Evolutionary conservation across 208 protist species (phyloP), one percentile per base, ranked within the genome.

Genomic region (Wallacemonas collosoma): DNA sequence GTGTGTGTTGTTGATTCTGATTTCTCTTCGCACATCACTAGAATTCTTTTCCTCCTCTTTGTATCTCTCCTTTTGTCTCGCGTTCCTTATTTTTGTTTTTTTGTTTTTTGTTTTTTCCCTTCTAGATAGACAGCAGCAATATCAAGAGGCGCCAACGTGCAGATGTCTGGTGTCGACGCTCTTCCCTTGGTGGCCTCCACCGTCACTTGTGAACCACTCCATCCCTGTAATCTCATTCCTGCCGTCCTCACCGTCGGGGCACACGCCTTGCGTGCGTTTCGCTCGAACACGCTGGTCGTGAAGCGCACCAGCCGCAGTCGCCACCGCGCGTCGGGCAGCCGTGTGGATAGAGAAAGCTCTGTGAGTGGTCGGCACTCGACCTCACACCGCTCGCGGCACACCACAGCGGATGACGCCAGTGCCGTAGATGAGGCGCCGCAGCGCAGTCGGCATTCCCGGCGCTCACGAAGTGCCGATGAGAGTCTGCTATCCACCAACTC

Each of bases 261-360:
- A 1, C 82, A 88, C 55, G 76, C 81, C 1, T 69, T 91, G 14
- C 71, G 74, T 11, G 82, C 83, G 11, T 88, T 91, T 48, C 85
- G 82, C 72, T 77, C 86, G 1, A 85, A 86, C 45, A 89, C 86
- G 43, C 72, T 90, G 43, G 80, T 93, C 15, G 76, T 89, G 9
- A 72, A 72, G 43, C 81, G 81, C 45, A 2, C 68, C 3, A 54
- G 58, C 47, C 81, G 79, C 17, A 71, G 77, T 68, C 62, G 61
- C 44, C 77, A 83, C 61, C 76, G 55, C 69, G 45, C 39, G 73
- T 60, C 71, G 43, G 39, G 0, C 58, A 65, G 50, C 9, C 68
- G 5, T 57, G 51, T 15, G 60, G 51, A n/a, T 58, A 3, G 11
- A 63, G 44, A 58, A 1, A 35, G 56, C 53, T 35, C 45, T 65